These are phyloP conservation scores for Pyricularia grisea DNA, from an alignment of 2,329 filamentous ascomycete species.

Conservation along the genomic window DNA sequence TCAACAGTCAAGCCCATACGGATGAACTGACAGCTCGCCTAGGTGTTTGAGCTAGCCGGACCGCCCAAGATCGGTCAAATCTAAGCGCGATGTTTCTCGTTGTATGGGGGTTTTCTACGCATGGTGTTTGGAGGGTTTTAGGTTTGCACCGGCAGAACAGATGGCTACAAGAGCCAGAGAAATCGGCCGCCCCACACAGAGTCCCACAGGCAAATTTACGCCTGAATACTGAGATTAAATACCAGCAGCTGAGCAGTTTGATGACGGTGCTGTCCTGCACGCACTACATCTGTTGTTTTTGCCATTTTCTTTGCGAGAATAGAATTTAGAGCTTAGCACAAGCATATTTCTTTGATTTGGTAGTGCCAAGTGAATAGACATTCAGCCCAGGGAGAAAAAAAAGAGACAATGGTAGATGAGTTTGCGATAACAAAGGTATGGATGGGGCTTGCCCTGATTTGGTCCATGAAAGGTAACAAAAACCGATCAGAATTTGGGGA, in stretches of 20 bases:
- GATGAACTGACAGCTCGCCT: background rate
- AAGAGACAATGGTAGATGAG: too few species aligned
- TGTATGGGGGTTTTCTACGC: background rate
- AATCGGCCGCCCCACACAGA: too few species aligned
- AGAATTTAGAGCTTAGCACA: background rate
- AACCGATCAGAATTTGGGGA: background rate
- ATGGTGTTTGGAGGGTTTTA: background rate
- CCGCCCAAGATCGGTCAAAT: conserved; percentile 9
- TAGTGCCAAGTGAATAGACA: background rate
- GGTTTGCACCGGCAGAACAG: too few species aligned
- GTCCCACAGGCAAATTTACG: too few species aligned
- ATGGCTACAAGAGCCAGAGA: too few species aligned
- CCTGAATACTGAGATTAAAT: too few species aligned
- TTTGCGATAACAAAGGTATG: background rate
- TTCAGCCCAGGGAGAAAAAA: background rate
- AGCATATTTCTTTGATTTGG: background rate
- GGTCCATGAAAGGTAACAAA: background rate
- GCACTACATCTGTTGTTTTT: too few species aligned
- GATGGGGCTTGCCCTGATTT: background rate
- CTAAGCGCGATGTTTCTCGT: background rate
- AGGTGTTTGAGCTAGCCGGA: conserved; percentile 16
- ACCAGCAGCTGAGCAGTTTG: too few species aligned
- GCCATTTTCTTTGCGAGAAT: background rate
- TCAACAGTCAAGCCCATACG: background rate
- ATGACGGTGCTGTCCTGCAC: too few species aligned